Conservation (phyloP, 1,139 yeast genomes). For the Kluyveromyces sp. region DNA sequence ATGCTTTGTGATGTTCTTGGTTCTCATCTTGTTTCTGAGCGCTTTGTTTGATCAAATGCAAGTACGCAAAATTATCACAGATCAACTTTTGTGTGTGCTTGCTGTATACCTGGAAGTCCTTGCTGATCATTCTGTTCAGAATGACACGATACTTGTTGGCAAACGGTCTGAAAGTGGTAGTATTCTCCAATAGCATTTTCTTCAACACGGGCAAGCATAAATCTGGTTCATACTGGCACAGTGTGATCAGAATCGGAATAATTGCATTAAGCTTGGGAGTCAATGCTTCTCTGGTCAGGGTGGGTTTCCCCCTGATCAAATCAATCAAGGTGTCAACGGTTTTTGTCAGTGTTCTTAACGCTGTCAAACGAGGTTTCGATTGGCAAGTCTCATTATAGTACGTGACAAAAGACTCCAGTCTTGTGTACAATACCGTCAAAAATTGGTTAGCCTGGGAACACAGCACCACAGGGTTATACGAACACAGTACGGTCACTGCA, state of each 20-base stretch:
- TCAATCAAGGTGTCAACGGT: slow-evolving; percentile 45
- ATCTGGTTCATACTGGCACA: slow-evolving; percentile 33
- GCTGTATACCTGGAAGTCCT: slow-evolving; percentile 36
- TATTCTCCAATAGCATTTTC: slow-evolving; percentile 47
- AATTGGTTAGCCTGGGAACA: slow-evolving; percentile 50
- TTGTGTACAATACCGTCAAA: slow-evolving; percentile 51
- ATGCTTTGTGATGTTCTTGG: slow-evolving; percentile 28
- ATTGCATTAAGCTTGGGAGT: slow-evolving; percentile 71
- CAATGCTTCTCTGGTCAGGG: slow-evolving; percentile 73
- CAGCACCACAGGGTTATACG: slow-evolving; percentile 47
- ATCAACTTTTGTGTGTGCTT: slow-evolving; percentile 37
- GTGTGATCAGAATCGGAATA: slow-evolving; percentile 45
- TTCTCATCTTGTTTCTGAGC: slow-evolving; percentile 36
- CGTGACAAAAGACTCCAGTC: slow-evolving; percentile 36
- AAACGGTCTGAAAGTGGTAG: slow-evolving; percentile 79
- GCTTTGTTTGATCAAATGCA: slow-evolving; percentile 55
- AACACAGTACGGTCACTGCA: slow-evolving; percentile 42
- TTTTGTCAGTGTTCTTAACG: slow-evolving; percentile 44
- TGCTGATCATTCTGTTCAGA: slow-evolving; percentile 36
- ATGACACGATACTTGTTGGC: slow-evolving; percentile 52
- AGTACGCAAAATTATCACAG: slow-evolving; percentile 48
- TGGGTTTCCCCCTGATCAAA: slow-evolving; percentile 70
- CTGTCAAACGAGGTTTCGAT: slow-evolving; percentile 27
- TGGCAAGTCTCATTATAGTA: slow-evolving; percentile 24
- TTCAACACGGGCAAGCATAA: slow-evolving; percentile 45